These are phyloP conservation scores for Penicillium sp. DNA, from an alignment of 2,329 filamentous ascomycete genomes.

Conservation along the genomic window DNA sequence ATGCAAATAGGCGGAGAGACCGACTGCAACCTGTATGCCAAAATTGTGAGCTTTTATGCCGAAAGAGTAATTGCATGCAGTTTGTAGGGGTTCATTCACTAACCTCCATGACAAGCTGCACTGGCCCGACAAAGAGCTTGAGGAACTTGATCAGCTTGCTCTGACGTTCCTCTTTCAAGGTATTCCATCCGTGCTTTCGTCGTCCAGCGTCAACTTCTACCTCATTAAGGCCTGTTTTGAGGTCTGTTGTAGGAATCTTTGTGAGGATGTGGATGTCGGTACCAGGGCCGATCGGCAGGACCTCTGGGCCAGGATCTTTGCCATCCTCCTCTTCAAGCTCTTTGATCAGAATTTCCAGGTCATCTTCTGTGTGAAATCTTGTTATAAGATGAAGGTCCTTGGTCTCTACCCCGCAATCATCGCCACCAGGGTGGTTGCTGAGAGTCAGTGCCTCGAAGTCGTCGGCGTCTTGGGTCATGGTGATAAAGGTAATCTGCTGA, in stretches of 20 bases:
- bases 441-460: neutral
- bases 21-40: constrained; percentile 62
- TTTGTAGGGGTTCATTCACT: constrained; percentile 28
- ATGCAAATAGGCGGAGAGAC: constrained; percentile 78
- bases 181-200: constrained; percentile 76
- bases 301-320: constrained; percentile 64
- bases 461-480: neutral
- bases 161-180: constrained; percentile 90
- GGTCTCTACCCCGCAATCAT: constrained; percentile 3
- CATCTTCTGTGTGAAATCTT: constrained; percentile 59
- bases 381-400: neutral
- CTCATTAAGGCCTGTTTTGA: constrained; percentile 69
- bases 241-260: constrained; percentile 76
- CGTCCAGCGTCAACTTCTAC: constrained; percentile 61
- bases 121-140: constrained; percentile 81
- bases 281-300: constrained; percentile 53
- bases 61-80: neutral
- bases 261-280: constrained; percentile 66
- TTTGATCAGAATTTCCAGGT: constrained; percentile 84
- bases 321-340: constrained; percentile 83
- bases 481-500: neutral
- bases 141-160: constrained; percentile 81
- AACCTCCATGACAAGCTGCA: constrained; percentile 93
- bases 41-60: neutral
- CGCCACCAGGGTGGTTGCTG: neutral